Evolutionary conservation across 164 flowering plant species (phyloP).

Genomic region (Tetracentron sinense): DNA sequence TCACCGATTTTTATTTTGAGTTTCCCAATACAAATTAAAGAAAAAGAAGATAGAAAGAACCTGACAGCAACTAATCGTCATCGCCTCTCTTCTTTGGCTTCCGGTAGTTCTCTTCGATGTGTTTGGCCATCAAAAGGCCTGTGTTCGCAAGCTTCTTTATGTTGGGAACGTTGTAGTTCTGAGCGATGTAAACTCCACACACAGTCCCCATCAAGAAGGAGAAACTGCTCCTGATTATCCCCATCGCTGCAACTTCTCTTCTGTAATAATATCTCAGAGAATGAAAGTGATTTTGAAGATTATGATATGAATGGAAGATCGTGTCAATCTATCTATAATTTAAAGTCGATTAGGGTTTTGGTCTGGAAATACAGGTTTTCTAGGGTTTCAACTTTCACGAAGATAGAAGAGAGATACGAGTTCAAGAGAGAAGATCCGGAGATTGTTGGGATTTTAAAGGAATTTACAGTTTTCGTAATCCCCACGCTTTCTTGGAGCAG

Average conservation of each 20-base stretch:
- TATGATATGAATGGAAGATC: neutral
- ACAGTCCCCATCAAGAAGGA: constrained; percentile 50
- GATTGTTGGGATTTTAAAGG: neutral
- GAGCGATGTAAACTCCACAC: constrained; percentile 64
- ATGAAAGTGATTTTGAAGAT: neutral
- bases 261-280: neutral
- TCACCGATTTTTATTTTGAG: neutral
- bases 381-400: neutral
- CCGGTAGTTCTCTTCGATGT: constrained; percentile 56
- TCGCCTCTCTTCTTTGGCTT: constrained; percentile 58
- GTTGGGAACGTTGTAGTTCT: constrained; percentile 77
- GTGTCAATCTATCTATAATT: neutral
- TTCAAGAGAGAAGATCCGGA: neutral
- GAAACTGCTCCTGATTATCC: constrained; percentile 47
- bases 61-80: constrained; percentile 23
- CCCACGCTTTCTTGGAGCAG: neutral
- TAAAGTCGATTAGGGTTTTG: neutral
- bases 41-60: neutral
- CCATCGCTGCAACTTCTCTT: constrained; percentile 27
- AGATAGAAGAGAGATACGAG: neutral
- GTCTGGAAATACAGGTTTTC: neutral
- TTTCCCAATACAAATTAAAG: neutral
- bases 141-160: constrained; percentile 47
- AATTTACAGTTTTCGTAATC: neutral
- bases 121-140: constrained; percentile 48